Evolutionary conservation across 257 asterid species (phyloP).

Genomic region (Anisodus acutangulus): DNA sequence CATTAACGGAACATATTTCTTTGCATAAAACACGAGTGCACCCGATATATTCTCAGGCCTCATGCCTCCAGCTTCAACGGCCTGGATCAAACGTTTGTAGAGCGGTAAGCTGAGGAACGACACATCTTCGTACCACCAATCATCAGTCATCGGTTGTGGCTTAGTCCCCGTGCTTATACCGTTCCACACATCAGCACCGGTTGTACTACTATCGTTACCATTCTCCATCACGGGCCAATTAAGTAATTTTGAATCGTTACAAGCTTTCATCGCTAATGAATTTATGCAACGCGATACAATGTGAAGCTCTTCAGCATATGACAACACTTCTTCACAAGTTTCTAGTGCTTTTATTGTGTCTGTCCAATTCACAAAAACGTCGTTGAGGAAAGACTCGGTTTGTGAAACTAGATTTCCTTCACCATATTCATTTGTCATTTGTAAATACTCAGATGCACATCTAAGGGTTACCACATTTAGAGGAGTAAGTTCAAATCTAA

Average conservation of each 20-base stretch:
- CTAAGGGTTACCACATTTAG: constrained; percentile 72
- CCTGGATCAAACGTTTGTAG: constrained; percentile 65
- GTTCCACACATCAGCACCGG: constrained; percentile 57
- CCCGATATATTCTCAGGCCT: constrained; percentile 65
- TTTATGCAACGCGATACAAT: constrained; percentile 78
- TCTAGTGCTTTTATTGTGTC: constrained; percentile 84
- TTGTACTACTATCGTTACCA: constrained; percentile 32
- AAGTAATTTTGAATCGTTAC: constrained; percentile 63
- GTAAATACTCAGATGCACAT: constrained; percentile 85
- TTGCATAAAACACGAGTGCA: constrained; percentile 71
- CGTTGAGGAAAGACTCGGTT: constrained; percentile 63
- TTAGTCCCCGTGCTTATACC: constrained; percentile 50
- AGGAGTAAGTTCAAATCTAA: constrained; percentile 73
- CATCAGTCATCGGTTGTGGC: constrained; percentile 42
- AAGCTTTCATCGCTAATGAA: constrained; percentile 77
- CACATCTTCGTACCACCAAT: constrained; percentile 96
- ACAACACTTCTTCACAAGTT: constrained; percentile 76
- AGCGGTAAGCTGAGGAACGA: constrained; percentile 70
- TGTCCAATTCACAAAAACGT: constrained; percentile 70
- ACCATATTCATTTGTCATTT: constrained; percentile 83
- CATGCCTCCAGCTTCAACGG: constrained; percentile 77
- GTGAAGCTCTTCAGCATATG: constrained; percentile 72
- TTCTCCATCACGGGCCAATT: constrained; percentile 58
- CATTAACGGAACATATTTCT: constrained; percentile 79
- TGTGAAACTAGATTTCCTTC: constrained; percentile 73